Evolutionary conservation across 129 eudicot species (phyloP).

Genomic region (Chrysanthemum seticuspe): DNA sequence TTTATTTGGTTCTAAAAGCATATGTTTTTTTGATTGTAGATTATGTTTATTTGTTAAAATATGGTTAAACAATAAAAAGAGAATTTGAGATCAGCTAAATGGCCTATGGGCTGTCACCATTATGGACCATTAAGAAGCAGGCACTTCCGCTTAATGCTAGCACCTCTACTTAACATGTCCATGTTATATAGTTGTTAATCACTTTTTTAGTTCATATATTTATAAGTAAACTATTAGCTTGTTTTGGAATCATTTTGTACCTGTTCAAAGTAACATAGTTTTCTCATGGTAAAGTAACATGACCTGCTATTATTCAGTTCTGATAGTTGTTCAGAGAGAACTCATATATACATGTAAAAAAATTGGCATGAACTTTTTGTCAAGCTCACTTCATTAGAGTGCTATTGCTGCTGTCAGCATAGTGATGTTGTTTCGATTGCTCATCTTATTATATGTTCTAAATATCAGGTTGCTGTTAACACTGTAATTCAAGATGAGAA

Average conservation of each 20-base stretch:
- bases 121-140: conserved; percentile 4
- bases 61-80: neutral
- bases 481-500: conserved; percentile 87
- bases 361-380: too few species aligned
- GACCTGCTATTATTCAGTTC: too few species aligned
- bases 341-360: too few species aligned
- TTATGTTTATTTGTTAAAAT: neutral
- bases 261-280: neutral
- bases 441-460: conserved; percentile 10
- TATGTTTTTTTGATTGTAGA: neutral
- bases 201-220: neutral
- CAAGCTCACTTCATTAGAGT: too few species aligned
- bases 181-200: neutral
- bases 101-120: neutral
- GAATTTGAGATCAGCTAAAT: neutral
- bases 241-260: conserved; percentile 5
- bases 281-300: too few species aligned
- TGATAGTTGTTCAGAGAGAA: too few species aligned
- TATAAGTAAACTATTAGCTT: neutral
- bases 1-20: too few species aligned
- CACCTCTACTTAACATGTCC: neutral
- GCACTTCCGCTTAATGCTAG: neutral
- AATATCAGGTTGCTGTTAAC: conserved; percentile 91
- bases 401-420: too few species aligned
- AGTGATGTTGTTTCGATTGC: neutral